phyloP scores from a whole-genome alignment of 1,284 basidiomycete species.

The Cerioporus squamosus region DNA sequence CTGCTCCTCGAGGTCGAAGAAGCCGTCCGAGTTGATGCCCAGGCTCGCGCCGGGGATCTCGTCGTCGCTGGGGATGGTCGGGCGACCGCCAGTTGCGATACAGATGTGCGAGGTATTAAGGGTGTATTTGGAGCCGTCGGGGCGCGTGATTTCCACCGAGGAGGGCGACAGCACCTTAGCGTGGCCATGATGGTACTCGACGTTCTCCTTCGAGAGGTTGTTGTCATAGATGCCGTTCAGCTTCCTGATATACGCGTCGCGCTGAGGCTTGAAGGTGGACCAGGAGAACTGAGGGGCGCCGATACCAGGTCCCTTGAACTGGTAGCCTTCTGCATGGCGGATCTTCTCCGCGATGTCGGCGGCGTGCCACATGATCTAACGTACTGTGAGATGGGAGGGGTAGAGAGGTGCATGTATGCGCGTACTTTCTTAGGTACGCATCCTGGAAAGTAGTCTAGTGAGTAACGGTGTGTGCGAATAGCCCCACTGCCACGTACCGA shows the following conservation, averaged over 20 bases:
- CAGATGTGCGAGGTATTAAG: slow-evolving; percentile 79
- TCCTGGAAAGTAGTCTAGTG: slow-evolving; percentile 44
- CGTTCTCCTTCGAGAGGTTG: slow-evolving; percentile 88
- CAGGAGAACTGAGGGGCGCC: slow-evolving; percentile 81
- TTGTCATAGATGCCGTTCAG: slow-evolving; percentile 93
- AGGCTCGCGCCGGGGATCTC: slow-evolving; percentile 88
- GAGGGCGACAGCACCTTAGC: slow-evolving; percentile 74
- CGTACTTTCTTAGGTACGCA: slow-evolving; percentile 88
- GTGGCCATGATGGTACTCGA: slow-evolving; percentile 87
- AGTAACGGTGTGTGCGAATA: neutral
- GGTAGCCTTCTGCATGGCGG: slow-evolving; percentile 77
- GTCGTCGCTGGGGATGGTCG: slow-evolving; percentile 81
- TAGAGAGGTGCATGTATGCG: neutral
- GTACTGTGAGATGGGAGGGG: neutral
- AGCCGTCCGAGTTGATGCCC: slow-evolving; percentile 94
- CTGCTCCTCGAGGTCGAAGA: slow-evolving; percentile 91
- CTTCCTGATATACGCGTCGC: slow-evolving; percentile 92
- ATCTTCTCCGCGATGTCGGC: slow-evolving; percentile 91
- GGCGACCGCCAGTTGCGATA: slow-evolving; percentile 88
- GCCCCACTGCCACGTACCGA: slow-evolving; percentile 62
- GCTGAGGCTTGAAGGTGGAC: slow-evolving; percentile 89
- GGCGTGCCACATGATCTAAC: slow-evolving; percentile 98
- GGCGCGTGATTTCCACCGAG: slow-evolving; percentile 68
- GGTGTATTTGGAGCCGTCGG: slow-evolving; percentile 68
- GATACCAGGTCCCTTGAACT: slow-evolving; percentile 60